Percentiles rank a stretch among this genome's conserved stretches.
These are phyloP conservation scores for Handroanthus guayacan DNA, from an alignment of 257 asterid genomes.

Conservation along the genomic window DNA sequence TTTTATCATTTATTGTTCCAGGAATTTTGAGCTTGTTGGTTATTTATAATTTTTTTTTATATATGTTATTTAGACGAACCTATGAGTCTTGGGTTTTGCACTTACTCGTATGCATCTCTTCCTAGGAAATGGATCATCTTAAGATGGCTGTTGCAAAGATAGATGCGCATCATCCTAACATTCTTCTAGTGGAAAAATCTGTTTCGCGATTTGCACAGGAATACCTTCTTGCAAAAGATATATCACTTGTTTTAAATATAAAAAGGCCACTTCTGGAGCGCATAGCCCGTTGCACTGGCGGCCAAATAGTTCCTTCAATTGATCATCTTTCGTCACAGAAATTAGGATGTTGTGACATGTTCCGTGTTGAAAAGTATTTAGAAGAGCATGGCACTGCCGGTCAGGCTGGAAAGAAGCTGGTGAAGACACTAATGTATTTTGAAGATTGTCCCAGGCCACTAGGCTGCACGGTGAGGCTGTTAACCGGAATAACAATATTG, in stretches of 20 bases:
- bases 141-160: conserved; percentile 98
- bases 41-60: conserved; percentile 4
- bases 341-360: conserved; percentile 81
- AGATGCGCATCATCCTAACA: conserved; percentile 80
- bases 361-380: conserved; percentile 77
- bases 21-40: conserved; percentile 22
- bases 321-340: conserved; percentile 85
- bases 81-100: conserved; percentile 30
- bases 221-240: conserved; percentile 84
- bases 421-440: conserved; percentile 93
- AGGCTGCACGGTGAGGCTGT: conserved; percentile 76
- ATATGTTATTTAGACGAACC: background rate
- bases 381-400: conserved; percentile 85
- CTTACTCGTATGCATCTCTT: conserved; percentile 36
- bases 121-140: conserved; percentile 97
- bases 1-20: conserved; percentile 20
- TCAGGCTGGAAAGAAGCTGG: conserved; percentile 74
- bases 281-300: conserved; percentile 89
- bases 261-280: conserved; percentile 88
- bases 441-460: conserved; percentile 98
- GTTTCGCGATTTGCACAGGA: conserved; percentile 97
- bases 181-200: conserved; percentile 96
- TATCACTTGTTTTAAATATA: conserved; percentile 88
- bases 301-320: conserved; percentile 85
- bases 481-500: conserved; percentile 24